phyloP scores from a whole-genome alignment of 2,329 filamentous ascomycete species.

The Pestalotiopsis fici region DNA sequence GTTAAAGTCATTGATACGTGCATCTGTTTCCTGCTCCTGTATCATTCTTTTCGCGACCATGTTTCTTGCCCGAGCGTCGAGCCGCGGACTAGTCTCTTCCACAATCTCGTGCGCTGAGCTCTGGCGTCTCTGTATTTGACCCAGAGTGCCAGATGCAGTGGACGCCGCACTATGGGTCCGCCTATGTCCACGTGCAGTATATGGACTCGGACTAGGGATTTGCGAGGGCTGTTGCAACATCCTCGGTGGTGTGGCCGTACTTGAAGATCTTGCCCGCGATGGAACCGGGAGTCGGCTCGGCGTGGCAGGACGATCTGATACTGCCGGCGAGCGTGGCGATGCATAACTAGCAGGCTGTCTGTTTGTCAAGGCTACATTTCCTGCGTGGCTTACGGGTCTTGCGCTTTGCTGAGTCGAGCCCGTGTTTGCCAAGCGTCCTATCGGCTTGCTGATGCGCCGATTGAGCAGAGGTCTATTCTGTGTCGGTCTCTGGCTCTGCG shows the following conservation, averaged over 20 bases:
- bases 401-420: conserved; percentile 32
- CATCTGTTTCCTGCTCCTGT: conserved; percentile 78
- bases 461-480: conserved; percentile 21
- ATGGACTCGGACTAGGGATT: conserved; percentile 29
- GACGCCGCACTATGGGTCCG: conserved; percentile 43
- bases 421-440: conserved; percentile 34
- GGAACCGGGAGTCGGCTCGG: conserved; percentile 41
- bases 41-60: conserved; percentile 71
- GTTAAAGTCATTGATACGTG: conserved; percentile 78
- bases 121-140: background rate
- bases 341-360: conserved; percentile 56
- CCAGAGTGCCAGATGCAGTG: conserved; percentile 5
- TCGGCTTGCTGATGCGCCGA: conserved; percentile 47
- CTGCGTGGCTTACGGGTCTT: conserved; percentile 46
- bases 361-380: conserved; percentile 41
- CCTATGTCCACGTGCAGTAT: conserved; percentile 35
- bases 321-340: conserved; percentile 41
- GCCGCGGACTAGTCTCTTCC: conserved; percentile 46
- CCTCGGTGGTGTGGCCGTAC: conserved; percentile 17
- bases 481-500: background rate
- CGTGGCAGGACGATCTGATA: conserved; percentile 22
- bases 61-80: conserved; percentile 69
- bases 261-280: conserved; percentile 26
- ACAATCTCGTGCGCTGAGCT: conserved; percentile 9
- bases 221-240: conserved; percentile 20